Evolutionary conservation across 2,329 filamentous ascomycete genomes (phyloP).

Genomic region (Incumbomyces delicatus): DNA sequence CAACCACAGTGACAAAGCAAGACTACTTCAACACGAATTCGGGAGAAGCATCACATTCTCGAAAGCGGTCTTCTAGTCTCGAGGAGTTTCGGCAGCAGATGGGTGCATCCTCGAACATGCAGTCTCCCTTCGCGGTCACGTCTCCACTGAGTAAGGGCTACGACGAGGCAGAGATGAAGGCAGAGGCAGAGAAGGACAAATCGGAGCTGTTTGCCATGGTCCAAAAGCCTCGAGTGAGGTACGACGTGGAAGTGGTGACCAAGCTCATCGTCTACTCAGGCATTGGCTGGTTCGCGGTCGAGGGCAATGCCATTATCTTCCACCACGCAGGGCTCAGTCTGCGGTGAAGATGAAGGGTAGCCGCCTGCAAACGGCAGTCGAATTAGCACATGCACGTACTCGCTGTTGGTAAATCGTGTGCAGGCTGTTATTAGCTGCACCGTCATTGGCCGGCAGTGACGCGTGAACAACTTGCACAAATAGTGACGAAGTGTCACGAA

Average conservation of each 20-base stretch:
- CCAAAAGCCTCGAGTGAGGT: constrained; percentile 78
- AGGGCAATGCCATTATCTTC: constrained; percentile 64
- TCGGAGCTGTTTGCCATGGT: constrained; percentile 75
- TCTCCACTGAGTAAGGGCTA: constrained; percentile 13
- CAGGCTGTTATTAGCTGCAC: not conserved
- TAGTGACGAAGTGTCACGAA: too few species aligned
- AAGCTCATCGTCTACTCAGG: constrained; percentile 92
- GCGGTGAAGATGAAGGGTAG: too few species aligned
- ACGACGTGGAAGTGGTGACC: constrained; percentile 97
- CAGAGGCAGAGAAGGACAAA: constrained; percentile 39
- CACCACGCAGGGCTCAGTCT: constrained; percentile 31
- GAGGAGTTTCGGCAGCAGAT: constrained; percentile 64
- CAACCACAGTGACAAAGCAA: constrained; percentile 5
- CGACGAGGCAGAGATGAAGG: constrained; percentile 1
- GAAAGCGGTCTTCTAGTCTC: constrained; percentile 30
- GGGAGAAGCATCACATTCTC: constrained; percentile 1
- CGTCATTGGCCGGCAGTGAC: not conserved
- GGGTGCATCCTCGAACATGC: constrained; percentile 49
- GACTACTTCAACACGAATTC: constrained; percentile 7
- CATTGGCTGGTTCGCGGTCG: constrained; percentile 77
- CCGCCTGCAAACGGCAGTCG: too few species aligned
- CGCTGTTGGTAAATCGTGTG: too few species aligned
- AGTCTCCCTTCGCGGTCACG: constrained; percentile 21
- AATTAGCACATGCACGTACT: too few species aligned
- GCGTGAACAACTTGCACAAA: not conserved